Evolutionary conservation across 2,329 filamentous ascomycete species (phyloP), one percentile per base, ranked within the genome.

Genomic region (Hypomyces rosellus): DNA sequence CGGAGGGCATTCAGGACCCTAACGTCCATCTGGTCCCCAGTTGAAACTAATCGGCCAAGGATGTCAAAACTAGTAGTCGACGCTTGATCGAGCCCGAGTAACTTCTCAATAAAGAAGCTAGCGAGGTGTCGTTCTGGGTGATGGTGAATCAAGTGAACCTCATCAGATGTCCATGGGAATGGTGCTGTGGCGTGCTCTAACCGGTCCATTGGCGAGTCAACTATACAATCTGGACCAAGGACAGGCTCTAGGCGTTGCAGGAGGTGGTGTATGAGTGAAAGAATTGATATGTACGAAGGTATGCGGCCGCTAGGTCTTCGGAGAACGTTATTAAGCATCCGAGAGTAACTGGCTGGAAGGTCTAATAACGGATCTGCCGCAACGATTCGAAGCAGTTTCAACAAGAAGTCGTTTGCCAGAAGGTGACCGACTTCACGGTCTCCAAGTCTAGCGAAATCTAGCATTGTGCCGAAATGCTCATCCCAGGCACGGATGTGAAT

Each of bases 391-490:
- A 88, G 53, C 25, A 80, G 73, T 55, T 74, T 81, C 38, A 70
- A 62, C 16, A 91, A 69, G 57, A 82, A 87, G 20, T 80, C 76
- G 33, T 75, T 71, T 11, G 81, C 76, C 20, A 91, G 71, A 20
- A 90, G 71, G 5, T 77, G 62, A 2, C 72, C 70, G 16, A 78
- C 73, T 63, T 89, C 84, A 5, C 73, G 64, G 3, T 72, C 66
- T 1, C 86, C 85, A 49, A 88, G 66, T 42, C 71, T 73, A 13
- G 82, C 81, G 61, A 91, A 85, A n/a, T 71, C 71, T n/a, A 78
- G 62, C 54, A 91, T 72, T n/a, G 86, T 75, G 12, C 78, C 77
- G 62, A 92, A 92, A 51, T 85, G 85, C 59, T 92, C 87, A 39
- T 84, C 80, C 88, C 88, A 93, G 3, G 86, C 78, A 50, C 83